A percentile compares a stretch with the other conserved stretches of the same genome.
phyloP scores from a whole-genome alignment of 2,329 filamentous ascomycete genomes.

The Calonectria montana region DNA sequence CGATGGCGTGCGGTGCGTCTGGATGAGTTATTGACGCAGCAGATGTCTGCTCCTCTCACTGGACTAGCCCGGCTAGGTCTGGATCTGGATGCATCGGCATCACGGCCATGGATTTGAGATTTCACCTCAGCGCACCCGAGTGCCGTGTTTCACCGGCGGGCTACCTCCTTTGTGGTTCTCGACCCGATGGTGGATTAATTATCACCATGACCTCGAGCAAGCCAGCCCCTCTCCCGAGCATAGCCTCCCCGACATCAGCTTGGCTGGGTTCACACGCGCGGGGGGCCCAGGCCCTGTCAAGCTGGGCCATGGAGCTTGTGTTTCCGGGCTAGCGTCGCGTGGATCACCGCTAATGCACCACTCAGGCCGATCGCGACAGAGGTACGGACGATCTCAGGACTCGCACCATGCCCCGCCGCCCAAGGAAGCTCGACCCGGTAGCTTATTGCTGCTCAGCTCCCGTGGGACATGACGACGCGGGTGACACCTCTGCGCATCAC shows the following conservation, averaged over 20 bases:
- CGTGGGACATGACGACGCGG: not conserved
- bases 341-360: conserved; percentile 39
- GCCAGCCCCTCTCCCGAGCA: conserved; percentile 20
- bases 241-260: conserved; percentile 40
- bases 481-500: conserved; percentile 2
- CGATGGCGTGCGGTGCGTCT: not conserved
- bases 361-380: conserved; percentile 38
- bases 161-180: not conserved
- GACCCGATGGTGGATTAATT: not conserved
- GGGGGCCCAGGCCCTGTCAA: conserved; percentile 37
- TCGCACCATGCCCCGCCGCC: not conserved
- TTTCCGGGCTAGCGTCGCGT: conserved; percentile 34
- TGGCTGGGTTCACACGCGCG: conserved; percentile 29
- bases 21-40: not conserved
- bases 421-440: not conserved
- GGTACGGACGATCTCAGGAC: not conserved
- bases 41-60: not conserved
- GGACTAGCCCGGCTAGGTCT: not conserved
- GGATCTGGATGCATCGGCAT: not conserved
- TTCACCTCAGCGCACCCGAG: not conserved
- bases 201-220: not conserved
- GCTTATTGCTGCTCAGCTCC: not conserved
- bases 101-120: not conserved
- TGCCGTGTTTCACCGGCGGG: not conserved
- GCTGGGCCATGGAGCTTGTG: conserved; percentile 31